Conservation (phyloP, 345 rosid genomes). For the Linum lewisii region DNA sequence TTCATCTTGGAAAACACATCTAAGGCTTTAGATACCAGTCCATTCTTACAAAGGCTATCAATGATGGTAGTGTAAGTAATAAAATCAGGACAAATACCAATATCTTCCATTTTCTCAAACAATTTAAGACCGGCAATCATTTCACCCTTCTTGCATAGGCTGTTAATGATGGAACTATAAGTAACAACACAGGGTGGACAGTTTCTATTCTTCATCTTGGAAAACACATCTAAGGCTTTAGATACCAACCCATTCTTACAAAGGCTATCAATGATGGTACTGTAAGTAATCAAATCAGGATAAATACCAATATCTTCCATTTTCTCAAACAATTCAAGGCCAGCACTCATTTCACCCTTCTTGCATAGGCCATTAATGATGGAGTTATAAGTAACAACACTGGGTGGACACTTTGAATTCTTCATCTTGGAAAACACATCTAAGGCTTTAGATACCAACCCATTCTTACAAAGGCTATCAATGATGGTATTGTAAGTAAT, state of each 20-base stretch:
- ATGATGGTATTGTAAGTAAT: not conserved
- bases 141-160: not conserved
- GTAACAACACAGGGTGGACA: too few species aligned
- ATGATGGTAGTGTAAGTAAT: slow-evolving; percentile 17
- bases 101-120: not conserved
- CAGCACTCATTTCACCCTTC: not conserved
- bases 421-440: too few species aligned
- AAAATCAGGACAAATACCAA: slow-evolving; percentile 13
- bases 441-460: not conserved
- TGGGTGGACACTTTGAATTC: too few species aligned
- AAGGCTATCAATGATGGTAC: slow-evolving; percentile 20
- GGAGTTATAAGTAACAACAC: too few species aligned
- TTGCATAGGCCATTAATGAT: not conserved
- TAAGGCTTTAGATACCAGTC: slow-evolving; percentile 15
- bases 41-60: slow-evolving; percentile 23
- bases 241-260: slow-evolving; percentile 19
- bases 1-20: slow-evolving; percentile 18
- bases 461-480: slow-evolving; percentile 8
- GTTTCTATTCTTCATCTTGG: too few species aligned
- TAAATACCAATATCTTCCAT: slow-evolving; percentile 1
- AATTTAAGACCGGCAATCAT: not conserved
- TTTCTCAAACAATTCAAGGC: not conserved
- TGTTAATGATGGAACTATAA: not conserved
- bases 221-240: slow-evolving; percentile 17
- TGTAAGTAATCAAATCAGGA: slow-evolving; percentile 16